These are phyloP conservation scores for Aspergillus pseudotamarii DNA, from an alignment of 2,329 filamentous ascomycete species.

Conservation along the genomic window DNA sequence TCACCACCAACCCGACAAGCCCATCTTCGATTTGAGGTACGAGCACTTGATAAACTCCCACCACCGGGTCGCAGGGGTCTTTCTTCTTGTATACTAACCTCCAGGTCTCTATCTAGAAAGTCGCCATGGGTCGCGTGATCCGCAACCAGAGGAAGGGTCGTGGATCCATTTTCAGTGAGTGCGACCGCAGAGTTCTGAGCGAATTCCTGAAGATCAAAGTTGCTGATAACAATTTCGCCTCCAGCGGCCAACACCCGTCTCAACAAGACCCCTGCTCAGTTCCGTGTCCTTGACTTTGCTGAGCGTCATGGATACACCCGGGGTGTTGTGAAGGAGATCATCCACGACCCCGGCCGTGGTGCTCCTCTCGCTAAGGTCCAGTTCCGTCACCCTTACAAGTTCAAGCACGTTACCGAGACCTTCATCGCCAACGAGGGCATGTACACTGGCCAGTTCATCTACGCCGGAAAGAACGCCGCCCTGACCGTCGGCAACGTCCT, in stretches of 20 bases:
- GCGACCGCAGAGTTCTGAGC: conserved; percentile 40
- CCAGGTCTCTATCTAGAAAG: conserved; percentile 41
- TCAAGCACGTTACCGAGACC: conserved; percentile 96
- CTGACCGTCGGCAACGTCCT: conserved; percentile 98
- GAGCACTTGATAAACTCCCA: conserved; percentile 33
- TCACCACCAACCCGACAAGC: conserved; percentile 47
- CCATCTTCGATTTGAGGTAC: conserved; percentile 49
- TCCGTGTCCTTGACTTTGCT: conserved; percentile 94
- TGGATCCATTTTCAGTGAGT: conserved; percentile 75
- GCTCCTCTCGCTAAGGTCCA: conserved; percentile 94
- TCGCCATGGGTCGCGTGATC: conserved; percentile 69
- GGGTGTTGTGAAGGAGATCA: conserved; percentile 97
- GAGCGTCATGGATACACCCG: conserved; percentile 98
- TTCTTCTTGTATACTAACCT: conserved; percentile 39
- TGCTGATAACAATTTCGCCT: conserved; percentile 38
- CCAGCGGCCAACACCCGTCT: conserved; percentile 81
- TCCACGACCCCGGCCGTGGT: conserved; percentile 98
- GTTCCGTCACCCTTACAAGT: conserved; percentile 98
- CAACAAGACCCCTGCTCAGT: conserved; percentile 93
- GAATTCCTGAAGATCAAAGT: conserved; percentile 20
- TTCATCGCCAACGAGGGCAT: conserved; percentile 99
- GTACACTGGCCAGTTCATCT: conserved; percentile 99
- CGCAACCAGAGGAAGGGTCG: conserved; percentile 78
- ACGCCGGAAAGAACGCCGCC: conserved; percentile 97
- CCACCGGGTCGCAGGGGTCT: conserved; percentile 32